Conservation (phyloP, 768 basidiomycete genomes). For the Guyanaporus albipodus region DNA sequence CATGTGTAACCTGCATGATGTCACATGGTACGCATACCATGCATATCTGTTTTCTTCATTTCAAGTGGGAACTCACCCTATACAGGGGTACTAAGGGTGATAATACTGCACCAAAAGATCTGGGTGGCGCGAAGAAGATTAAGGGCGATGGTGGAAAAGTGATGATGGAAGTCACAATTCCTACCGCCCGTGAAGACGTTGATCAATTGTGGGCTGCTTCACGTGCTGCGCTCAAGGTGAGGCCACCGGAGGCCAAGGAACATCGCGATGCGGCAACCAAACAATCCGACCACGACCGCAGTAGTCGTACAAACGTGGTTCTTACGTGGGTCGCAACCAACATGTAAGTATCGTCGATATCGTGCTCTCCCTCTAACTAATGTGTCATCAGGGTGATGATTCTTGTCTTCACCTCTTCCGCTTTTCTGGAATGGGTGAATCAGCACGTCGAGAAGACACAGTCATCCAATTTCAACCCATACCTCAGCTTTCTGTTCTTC, state of each 20-base stretch:
- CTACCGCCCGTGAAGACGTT: slow-evolving; percentile 80
- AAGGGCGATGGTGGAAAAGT: slow-evolving; percentile 83
- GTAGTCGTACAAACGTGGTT: slow-evolving; percentile 81
- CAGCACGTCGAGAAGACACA: slow-evolving; percentile 47
- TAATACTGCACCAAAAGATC: slow-evolving; percentile 81
- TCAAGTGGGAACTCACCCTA: slow-evolving; percentile 1
- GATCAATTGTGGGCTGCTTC: slow-evolving; percentile 85
- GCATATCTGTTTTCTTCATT: slow-evolving; percentile 1
- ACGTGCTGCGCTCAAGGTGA: slow-evolving; percentile 61
- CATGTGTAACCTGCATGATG: slow-evolving; percentile 89
- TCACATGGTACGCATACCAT: slow-evolving; percentile 52
- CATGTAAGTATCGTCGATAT: slow-evolving; percentile 48
- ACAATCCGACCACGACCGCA: slow-evolving; percentile 82
- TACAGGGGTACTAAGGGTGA: slow-evolving; percentile 87
- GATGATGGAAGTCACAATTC: slow-evolving; percentile 81
- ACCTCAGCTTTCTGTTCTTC: slow-evolving; percentile 78
- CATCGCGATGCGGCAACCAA: slow-evolving; percentile 86
- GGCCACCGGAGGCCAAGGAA: slow-evolving; percentile 69
- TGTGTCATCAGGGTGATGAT: slow-evolving; percentile 53
- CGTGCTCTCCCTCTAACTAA: background rate
- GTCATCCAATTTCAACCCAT: slow-evolving; percentile 78
- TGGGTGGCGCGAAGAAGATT: slow-evolving; percentile 88
- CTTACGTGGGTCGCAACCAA: slow-evolving; percentile 82
- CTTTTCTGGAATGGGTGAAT: slow-evolving; percentile 71
- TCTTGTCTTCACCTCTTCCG: slow-evolving; percentile 69